Evolutionary conservation across 495 filamentous ascomycete species (phyloP).

Genomic region (Pseudomonodictys pantanalensis): DNA sequence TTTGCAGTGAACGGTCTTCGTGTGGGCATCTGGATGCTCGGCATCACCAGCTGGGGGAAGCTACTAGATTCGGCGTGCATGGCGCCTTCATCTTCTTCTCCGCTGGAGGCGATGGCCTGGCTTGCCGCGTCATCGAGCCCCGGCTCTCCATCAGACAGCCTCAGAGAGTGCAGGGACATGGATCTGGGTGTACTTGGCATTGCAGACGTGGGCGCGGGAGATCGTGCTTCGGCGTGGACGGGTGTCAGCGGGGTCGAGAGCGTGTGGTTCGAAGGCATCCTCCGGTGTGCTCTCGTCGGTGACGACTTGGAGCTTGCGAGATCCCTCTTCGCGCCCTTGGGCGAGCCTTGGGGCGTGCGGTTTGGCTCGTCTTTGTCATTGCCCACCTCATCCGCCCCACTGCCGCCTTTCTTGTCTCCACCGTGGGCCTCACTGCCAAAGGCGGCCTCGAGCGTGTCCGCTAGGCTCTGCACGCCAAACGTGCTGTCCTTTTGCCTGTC

Average conservation of each 20-base stretch:
- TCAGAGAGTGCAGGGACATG: conserved; percentile 52
- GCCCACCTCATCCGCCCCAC: neutral
- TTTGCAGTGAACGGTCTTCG: conserved; percentile 86
- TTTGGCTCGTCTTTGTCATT: conserved; percentile 2
- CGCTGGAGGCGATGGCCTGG: conserved; percentile 46
- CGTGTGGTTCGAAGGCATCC: conserved; percentile 20
- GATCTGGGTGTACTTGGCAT: conserved; percentile 45
- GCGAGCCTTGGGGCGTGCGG: neutral
- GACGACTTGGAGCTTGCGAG: conserved; percentile 31
- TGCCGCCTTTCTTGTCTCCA: conserved; percentile 36
- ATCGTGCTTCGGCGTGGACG: conserved; percentile 44
- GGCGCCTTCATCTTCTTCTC: conserved; percentile 48
- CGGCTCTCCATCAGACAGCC: conserved; percentile 47
- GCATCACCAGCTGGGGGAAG: conserved; percentile 93
- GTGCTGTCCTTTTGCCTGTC: conserved; percentile 22
- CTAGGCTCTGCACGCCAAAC: conserved; percentile 64
- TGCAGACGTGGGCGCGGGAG: conserved; percentile 46
- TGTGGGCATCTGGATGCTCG: conserved; percentile 91
- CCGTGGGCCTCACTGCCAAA: conserved; percentile 35
- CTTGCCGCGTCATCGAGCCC: conserved; percentile 53
- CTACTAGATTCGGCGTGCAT: conserved; percentile 36
- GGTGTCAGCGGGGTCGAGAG: conserved; percentile 57
- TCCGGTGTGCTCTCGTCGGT: conserved; percentile 25
- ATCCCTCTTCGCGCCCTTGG: neutral
- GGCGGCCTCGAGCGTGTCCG: conserved; percentile 51